Base-by-base conservation (phyloP, 495 filamentous ascomycete genomes). In the Penicillium lividum region DNA sequence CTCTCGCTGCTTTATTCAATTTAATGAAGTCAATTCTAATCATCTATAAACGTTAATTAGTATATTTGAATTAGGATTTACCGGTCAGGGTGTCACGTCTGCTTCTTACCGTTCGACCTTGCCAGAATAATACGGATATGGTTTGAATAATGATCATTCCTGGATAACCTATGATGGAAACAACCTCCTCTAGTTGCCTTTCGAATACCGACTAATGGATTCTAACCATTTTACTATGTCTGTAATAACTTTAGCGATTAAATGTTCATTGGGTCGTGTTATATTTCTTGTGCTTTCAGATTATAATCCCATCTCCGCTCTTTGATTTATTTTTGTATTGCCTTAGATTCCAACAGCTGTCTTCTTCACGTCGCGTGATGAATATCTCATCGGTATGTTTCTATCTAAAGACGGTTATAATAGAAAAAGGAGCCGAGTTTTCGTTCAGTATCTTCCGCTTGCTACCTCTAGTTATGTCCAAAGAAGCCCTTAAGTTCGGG, bases 141-240 rank as follows among this genome's bases (percentile, higher is more conserved):
- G 62, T 16, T 49, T 64, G 31, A 56, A 45, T 30, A 7, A 50
- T 50, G 52, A 58, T 36, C 2, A 31, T 31, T 63, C 53, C 11
- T 70, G 62, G 65, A 65, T 70, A 54, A 58, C 59, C 38, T 61
- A 56, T 51, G 62, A 63, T 30, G 53, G 56, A 11, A 3, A 40
- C 31, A 62, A 59, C 43, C 16, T 59, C 34, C 27, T 68, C 7
- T 68, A 66, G 59, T 56, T 71, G 38, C 66, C 63, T 53, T 27
- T 51, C 1, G 61, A 65, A 51, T 65, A 71, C 59, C 66, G 62
- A 42, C 54, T 50, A 4, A 2, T 16, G n/a, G n/a, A n/a, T n/a
- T n/a, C 15, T 28, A 51, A 46, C 51, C 36, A 22, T 5, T 60
- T 60, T 56, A 27, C 28, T 47, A 51, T 51, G 18, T 55, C 28